Percentiles rank a stretch among this genome's conserved stretches.
These are phyloP conservation scores for Candida xyloterini DNA, from an alignment of 805 yeast species.

Conservation along the genomic window DNA sequence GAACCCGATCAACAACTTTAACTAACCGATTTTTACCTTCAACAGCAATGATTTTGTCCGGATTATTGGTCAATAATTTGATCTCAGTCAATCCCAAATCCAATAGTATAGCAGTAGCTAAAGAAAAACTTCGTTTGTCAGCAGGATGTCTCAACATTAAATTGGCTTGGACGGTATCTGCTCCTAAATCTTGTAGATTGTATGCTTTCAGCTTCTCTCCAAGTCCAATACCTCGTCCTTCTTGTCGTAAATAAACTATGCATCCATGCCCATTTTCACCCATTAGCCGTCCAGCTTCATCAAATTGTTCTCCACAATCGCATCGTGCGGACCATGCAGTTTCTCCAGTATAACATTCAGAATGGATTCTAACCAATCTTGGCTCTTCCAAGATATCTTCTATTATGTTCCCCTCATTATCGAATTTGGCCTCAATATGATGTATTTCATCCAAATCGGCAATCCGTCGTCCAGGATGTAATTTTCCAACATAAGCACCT, in stretches of 20 bases:
- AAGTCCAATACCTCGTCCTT: slow-evolving; percentile 98
- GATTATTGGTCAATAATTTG: slow-evolving; percentile 86
- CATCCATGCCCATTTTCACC: slow-evolving; percentile 87
- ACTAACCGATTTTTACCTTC: slow-evolving; percentile 79
- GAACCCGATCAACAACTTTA: slow-evolving; percentile 81
- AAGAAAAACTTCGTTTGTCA: slow-evolving; percentile 89
- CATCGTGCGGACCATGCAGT: slow-evolving; percentile 99
- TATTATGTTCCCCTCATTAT: slow-evolving; percentile 37
- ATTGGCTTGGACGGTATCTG: slow-evolving; percentile 97
- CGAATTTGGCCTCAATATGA: slow-evolving; percentile 40
- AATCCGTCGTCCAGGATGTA: slow-evolving; percentile 76
- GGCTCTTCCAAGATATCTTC: slow-evolving; percentile 35
- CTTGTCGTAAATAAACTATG: slow-evolving; percentile 93
- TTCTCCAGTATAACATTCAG: slow-evolving; percentile 98
- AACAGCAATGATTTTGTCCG: slow-evolving; percentile 92
- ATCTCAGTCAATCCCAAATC: slow-evolving; percentile 77
- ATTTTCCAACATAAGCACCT: slow-evolving; percentile 91
- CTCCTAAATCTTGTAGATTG: slow-evolving; percentile 95
- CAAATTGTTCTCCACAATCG: slow-evolving; percentile 99
- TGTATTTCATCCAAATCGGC: slow-evolving; percentile 60
- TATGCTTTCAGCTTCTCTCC: slow-evolving; percentile 97
- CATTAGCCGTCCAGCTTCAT: slow-evolving; percentile 94
- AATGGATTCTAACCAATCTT: slow-evolving; percentile 83
- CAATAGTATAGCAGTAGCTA: slow-evolving; percentile 88
- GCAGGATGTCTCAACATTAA: slow-evolving; percentile 93